Base-by-base conservation (phyloP, 2,329 filamentous ascomycete genomes). In the Aspergillus brasiliensis region DNA sequence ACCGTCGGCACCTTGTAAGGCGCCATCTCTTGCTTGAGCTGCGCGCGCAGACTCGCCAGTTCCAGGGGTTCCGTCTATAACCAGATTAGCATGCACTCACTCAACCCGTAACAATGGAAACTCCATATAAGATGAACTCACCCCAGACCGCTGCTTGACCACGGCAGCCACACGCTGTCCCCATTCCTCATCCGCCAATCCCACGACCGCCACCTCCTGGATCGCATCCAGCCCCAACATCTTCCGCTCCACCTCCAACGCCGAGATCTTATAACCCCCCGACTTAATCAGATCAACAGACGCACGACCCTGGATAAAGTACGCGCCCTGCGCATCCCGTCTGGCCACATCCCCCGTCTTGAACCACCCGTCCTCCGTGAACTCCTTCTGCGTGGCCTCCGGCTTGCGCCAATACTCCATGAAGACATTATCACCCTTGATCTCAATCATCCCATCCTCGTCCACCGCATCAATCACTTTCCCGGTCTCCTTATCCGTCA, bases 1-100 rank as follows among this genome's bases (percentile, higher is more conserved):
- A 97, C 88, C 73, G 95, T 92, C 0, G 95, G 95, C 58, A 98
- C 93, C 83, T 99, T 98, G 78, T 98, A 97, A 63, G 84, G 87
- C 2, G 89, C 95, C 65, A 98, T 71, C 55, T 74, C 71, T n/a
- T 64, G 66, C 60, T 73, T 74, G 27, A 74, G 80, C 13, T 71
- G 60, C 5, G 69, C 57, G 5, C 76, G 75, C 8, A 78, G 69
- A 4, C 62, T 51, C 13, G 65, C 63, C 5, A 78, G 62, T 3
- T 77, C 70, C 17, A 74, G 48, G 5, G 69, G 66, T n/a, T 63
- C 60, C 37, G 65, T 64, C 72, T 74, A 56, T 34, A 10, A 15
- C 5, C 10, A 11, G 61, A 58, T 66, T 59, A 63, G 62, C 40
- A 31, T 25, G 8, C 3, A 19, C 17, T 44, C 11, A 13, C 13